Conservation (phyloP, 495 filamentous ascomycete species). For the Neurospora sp. region DNA sequence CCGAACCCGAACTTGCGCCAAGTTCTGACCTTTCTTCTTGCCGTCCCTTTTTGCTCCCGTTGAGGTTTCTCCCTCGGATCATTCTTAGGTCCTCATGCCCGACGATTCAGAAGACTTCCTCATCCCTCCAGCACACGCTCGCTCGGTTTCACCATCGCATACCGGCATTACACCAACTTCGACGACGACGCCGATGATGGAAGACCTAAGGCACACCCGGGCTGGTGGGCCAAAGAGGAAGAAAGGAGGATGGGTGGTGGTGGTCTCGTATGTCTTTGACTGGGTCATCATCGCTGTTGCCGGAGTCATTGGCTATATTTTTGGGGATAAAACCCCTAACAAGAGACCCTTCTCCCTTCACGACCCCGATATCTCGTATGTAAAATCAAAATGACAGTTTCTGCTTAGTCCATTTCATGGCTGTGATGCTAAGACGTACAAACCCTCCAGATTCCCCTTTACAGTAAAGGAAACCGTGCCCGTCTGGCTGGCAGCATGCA, state of each 20-base stretch:
- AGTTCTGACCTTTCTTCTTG: neutral
- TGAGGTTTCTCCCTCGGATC: neutral
- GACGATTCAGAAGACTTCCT: slow-evolving; percentile 23
- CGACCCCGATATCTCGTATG: slow-evolving; percentile 37
- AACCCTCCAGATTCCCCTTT: slow-evolving; percentile 56
- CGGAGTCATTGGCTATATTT: slow-evolving; percentile 30
- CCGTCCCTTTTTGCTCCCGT: neutral
- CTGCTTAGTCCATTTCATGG: neutral
- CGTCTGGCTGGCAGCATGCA: slow-evolving; percentile 44
- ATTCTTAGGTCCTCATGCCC: slow-evolving; percentile 16
- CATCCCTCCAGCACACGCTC: slow-evolving; percentile 10
- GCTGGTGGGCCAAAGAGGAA: slow-evolving; percentile 11
- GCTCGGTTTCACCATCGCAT: slow-evolving; percentile 11
- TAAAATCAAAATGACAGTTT: neutral
- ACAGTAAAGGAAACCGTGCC: slow-evolving; percentile 64
- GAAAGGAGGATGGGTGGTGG: slow-evolving; percentile 20
- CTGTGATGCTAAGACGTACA: neutral
- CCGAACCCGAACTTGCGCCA: neutral
- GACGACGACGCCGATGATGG: slow-evolving; percentile 10
- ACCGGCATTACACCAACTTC: slow-evolving; percentile 5
- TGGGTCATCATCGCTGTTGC: slow-evolving; percentile 34
- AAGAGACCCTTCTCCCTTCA: slow-evolving; percentile 42
- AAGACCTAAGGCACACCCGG: slow-evolving; percentile 8
- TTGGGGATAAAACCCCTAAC: slow-evolving; percentile 45
- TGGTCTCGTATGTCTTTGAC: slow-evolving; percentile 37